Base-by-base conservation (phyloP, 768 basidiomycete species). In the Naganishia vaughanmartiniae region DNA sequence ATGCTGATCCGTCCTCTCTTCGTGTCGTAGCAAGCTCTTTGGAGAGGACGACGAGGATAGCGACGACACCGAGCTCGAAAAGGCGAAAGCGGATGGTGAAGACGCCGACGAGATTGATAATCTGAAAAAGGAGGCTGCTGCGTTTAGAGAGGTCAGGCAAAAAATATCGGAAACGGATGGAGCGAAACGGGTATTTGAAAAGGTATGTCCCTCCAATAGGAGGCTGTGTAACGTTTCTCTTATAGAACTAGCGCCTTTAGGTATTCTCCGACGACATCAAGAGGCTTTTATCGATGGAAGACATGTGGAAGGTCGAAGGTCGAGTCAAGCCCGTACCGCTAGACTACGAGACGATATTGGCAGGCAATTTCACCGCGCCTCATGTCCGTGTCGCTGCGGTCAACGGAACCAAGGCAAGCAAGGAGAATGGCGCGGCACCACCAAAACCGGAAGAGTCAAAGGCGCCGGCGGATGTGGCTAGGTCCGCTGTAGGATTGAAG, bases 61-160 rank as follows among this genome's bases (percentile, higher is more conserved):
- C 69, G 89, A 90, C 1, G 84, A 83, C 1, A 85, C 84, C 0
- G 96, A 98, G 81, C 84, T 99, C 3, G 92, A 97, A 73, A 89
- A 92, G 53, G 96, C 96, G 0, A 89, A 92, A 80, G 89, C 89
- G 76, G 96, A 97, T 82, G 90, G 93, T 92, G 71, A 69, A 84
- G 73, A 24, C 56, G 94, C 89, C 0, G 87, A 89, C 76, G 95
- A 98, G 83, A 94, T 99, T 69, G 90, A 88, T 3, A 87, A 91
- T 6, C 83, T 99, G 24, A 87, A 94, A 21, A 91, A 89, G 79
- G 94, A 98, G 82, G 92, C 91, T 0, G 84, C 86, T 54, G 93
- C 93, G 0, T 96, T 97, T 84, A 86, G 87, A 67, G 85, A 84
- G n/a, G 91, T 97, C 4, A 86, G 94, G 24, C 79, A 82, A 53